Conservation (phyloP, 2,329 filamentous ascomycete species). For the Xylariales sp. region DNA sequence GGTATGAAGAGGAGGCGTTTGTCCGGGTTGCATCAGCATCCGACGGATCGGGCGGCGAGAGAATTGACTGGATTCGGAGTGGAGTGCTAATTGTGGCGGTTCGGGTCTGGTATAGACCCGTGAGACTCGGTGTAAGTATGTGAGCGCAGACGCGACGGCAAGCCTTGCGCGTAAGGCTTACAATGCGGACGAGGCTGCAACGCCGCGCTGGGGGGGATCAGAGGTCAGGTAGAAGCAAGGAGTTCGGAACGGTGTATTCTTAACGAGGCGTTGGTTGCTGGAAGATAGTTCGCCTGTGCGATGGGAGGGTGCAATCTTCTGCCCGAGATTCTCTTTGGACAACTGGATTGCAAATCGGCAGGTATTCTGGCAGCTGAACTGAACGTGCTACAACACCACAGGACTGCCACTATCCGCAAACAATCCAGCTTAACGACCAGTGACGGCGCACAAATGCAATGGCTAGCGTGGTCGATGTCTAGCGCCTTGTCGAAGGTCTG, state of each 20-base stretch:
- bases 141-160: constrained; percentile 10
- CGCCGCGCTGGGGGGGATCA: background rate
- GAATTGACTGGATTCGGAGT: constrained; percentile 47
- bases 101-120: constrained; percentile 36
- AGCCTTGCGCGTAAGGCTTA: constrained; percentile 2
- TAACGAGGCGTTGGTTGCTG: background rate
- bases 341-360: constrained; percentile 10
- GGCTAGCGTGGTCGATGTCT: background rate
- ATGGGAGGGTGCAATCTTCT: background rate
- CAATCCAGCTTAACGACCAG: background rate
- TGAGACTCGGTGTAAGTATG: constrained; percentile 14
- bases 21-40: constrained; percentile 33
- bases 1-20: constrained; percentile 24
- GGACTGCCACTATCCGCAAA: constrained; percentile 19
- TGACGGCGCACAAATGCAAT: no score
- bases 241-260: background rate
- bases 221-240: background rate
- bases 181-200: background rate
- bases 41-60: constrained; percentile 40
- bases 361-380: constrained; percentile 11
- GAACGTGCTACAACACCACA: constrained; percentile 20
- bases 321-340: constrained; percentile 3
- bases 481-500: background rate
- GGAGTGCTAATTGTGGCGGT: constrained; percentile 46
- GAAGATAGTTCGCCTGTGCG: background rate